These are phyloP conservation scores for Xylariaceae sp. DNA, from an alignment of 2,329 filamentous ascomycete genomes.

Conservation along the genomic window DNA sequence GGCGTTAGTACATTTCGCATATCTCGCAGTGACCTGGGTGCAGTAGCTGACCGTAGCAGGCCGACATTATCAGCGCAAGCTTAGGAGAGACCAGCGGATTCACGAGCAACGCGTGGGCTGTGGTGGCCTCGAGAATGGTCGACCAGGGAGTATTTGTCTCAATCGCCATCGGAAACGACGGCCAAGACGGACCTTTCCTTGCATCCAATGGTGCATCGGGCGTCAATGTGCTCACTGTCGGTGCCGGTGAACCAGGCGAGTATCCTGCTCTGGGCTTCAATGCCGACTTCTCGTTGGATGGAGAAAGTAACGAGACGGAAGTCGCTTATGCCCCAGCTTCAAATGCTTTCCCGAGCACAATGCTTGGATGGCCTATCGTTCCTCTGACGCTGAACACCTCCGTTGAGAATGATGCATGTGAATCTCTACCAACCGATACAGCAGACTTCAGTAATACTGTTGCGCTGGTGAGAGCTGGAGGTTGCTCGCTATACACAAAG, in stretches of 20 bases:
- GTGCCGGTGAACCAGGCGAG: constrained; percentile 14
- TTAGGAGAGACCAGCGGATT: constrained; percentile 18
- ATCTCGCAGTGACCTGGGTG: neutral
- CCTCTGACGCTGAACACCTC: constrained; percentile 21
- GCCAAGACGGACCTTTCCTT: constrained; percentile 19
- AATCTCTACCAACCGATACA: constrained; percentile 14
- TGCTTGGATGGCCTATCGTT: constrained; percentile 21
- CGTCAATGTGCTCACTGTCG: constrained; percentile 22
- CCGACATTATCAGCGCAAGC: constrained; percentile 21
- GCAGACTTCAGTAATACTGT: constrained; percentile 13
- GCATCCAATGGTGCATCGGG: constrained; percentile 22
- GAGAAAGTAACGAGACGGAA: constrained; percentile 17
- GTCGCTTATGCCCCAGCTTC: constrained; percentile 19
- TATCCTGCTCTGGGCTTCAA: constrained; percentile 17
- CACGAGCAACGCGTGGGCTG: constrained; percentile 36
- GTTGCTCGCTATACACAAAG: constrained; percentile 15
- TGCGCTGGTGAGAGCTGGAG: constrained; percentile 13
- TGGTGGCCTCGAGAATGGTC: constrained; percentile 37
- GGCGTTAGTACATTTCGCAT: constrained; percentile 10
- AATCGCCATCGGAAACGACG: constrained; percentile 18
- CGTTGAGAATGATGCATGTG: constrained; percentile 21
- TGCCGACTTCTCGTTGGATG: constrained; percentile 16
- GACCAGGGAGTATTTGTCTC: constrained; percentile 24
- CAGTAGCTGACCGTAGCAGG: constrained; percentile 6
- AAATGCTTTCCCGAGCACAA: constrained; percentile 17